Evolutionary conservation across 192 early-diverging fungal species (phyloP).

Genomic region (Phlyctochytrium planicorne): DNA sequence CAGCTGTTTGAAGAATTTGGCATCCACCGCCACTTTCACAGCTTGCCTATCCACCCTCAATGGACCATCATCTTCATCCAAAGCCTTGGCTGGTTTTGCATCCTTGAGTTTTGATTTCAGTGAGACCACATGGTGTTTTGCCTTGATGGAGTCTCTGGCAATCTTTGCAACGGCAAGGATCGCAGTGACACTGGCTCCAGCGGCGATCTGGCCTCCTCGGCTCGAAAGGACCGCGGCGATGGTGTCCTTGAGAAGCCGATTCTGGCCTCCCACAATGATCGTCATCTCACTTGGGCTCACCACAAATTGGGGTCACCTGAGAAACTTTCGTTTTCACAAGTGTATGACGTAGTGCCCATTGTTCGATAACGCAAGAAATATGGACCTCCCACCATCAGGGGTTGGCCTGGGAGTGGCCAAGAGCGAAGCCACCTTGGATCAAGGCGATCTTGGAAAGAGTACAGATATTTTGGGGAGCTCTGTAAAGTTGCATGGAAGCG

Average conservation of each 20-base stretch:
- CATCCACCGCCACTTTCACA: conserved; percentile 51
- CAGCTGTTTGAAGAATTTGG: conserved; percentile 39
- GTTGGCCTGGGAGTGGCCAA: too few relatives aligned
- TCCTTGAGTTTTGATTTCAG: not conserved
- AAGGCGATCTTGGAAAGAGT: too few relatives aligned
- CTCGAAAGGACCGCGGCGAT: not conserved
- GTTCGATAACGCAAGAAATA: too few relatives aligned
- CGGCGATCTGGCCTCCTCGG: not conserved
- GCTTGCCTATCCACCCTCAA: conserved; percentile 37
- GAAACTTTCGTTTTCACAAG: too few relatives aligned
- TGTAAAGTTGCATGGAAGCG: not conserved
- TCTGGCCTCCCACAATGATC: too few relatives aligned
- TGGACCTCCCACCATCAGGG: too few relatives aligned
- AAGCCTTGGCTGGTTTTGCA: not conserved
- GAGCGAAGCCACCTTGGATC: too few relatives aligned
- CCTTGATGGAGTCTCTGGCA: not conserved
- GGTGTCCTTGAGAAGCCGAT: too few relatives aligned
- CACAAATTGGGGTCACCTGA: too few relatives aligned
- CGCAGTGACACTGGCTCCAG: not conserved
- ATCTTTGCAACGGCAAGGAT: not conserved
- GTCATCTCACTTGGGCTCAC: too few relatives aligned
- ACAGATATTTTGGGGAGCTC: too few relatives aligned
- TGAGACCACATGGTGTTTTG: not conserved
- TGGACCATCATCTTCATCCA: conserved; percentile 15
- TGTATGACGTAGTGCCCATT: too few relatives aligned